phyloP scores from a whole-genome alignment of 768 basidiomycete species.

The Termitomyces sp. region DNA sequence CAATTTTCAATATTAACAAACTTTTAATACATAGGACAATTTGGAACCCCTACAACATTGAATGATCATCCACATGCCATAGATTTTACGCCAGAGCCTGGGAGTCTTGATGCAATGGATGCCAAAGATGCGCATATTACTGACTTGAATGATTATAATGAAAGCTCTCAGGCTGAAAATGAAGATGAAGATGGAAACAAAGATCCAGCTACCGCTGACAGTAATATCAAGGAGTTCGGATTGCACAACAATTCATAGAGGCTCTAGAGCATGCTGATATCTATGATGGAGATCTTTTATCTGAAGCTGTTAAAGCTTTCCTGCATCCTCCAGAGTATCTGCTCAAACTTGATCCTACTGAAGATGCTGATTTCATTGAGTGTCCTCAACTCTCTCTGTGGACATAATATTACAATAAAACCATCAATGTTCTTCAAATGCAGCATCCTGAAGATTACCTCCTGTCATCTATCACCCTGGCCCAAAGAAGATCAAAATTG shows the following conservation, averaged over 20 bases:
- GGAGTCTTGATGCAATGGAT: neutral
- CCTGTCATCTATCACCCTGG: constrained; percentile 27
- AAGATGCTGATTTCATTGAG: constrained; percentile 1
- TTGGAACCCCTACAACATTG: neutral
- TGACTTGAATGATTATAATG: neutral
- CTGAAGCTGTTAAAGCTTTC: neutral
- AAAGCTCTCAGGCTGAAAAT: neutral
- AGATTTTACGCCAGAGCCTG: neutral
- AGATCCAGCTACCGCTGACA: neutral
- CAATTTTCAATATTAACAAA: neutral
- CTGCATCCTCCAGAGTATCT: neutral
- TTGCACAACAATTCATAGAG: constrained; percentile 1
- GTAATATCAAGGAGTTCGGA: constrained; percentile 2
- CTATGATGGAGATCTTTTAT: constrained; percentile 4
- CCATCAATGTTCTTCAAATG: neutral
- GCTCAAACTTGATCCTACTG: neutral
- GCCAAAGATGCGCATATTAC: neutral
- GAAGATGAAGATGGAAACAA: constrained; percentile 5
- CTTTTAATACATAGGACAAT: neutral
- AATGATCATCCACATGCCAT: neutral
- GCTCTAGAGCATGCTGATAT: neutral
- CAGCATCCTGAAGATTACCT: no score
- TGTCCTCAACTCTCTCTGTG: constrained; percentile 5
- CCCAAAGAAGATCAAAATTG: constrained; percentile 23
- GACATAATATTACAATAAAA: constrained; percentile 1